A percentile compares a stretch with the other conserved stretches of the same genome.
Conservation (phyloP, 768 basidiomycete species). For the Kwoniella mangroviensis region DNA sequence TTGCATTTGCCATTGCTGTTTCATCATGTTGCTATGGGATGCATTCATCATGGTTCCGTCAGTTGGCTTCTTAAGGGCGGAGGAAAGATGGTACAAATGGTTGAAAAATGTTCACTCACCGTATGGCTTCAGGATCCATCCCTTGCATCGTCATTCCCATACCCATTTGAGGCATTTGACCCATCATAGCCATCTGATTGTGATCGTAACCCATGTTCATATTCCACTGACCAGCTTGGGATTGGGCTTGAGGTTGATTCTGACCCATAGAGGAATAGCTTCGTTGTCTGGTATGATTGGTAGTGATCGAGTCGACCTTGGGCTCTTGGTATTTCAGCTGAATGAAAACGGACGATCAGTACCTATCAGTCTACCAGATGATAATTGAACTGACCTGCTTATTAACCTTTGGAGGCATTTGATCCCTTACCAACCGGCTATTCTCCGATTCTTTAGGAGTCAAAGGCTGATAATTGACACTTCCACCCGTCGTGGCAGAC, state of each 20-base stretch:
- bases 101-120: no score
- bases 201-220: background rate
- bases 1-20: constrained; percentile 49
- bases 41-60: no score
- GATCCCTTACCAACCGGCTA: background rate
- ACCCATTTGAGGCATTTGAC: constrained; percentile 12
- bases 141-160: background rate
- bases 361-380: background rate
- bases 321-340: background rate
- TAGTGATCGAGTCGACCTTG: no score
- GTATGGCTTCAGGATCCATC: constrained; percentile 24
- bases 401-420: background rate
- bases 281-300: constrained; percentile 7
- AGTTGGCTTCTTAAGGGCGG: no score
- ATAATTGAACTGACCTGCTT: constrained; percentile 9
- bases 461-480: constrained; percentile 28
- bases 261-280: constrained; percentile 10
- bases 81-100: no score
- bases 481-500: constrained; percentile 34
- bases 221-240: background rate
- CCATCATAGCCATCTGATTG: constrained; percentile 7
- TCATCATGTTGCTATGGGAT: constrained; percentile 41
- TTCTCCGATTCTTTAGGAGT: constrained; percentile 29
- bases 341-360: background rate
- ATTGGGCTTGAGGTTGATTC: background rate